Evolutionary conservation across 495 filamentous ascomycete genomes (phyloP), one percentile per base, ranked within the genome.

Genomic region (Trichoderma orchidacearum): DNA sequence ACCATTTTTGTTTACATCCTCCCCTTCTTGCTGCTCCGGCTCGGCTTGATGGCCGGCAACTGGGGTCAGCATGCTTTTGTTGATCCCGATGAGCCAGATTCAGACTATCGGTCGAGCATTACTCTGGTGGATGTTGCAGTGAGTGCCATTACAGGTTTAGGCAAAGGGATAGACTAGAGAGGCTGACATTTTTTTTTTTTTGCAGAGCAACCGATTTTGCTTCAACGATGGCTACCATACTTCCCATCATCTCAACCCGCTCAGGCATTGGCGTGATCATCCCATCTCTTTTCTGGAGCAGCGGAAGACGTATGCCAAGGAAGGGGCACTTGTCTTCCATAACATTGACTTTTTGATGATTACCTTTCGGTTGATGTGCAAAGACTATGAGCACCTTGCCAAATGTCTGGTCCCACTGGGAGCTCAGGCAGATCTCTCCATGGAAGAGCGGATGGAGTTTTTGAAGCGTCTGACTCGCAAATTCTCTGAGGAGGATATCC

Each of bases 141-240:
- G 72, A 60, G 82, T 73, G 51, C 17, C 12, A 1, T 54, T 13
- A 17, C 18, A 17, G 25, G 29, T 15, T 29, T 38, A n/a, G 15
- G 55, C 17, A 60, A n/a, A 27, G 54, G 36, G 38, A 17, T 29
- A 51, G n/a, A 21, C 23, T 30, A 25, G 30, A 56, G 28, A 48
- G n/a, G n/a, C 54, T 30, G 28, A 54, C 13, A 28, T 55, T 25
- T 34, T 17, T 52, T 12, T 38, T 17, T 59, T 12, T 15, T 21
- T 11, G 1, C 21, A 84, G 82, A 81, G 75, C 63, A 89, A 89
- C 68, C 81, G 85, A 32, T 80, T 80, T 71, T 88, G 81, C 65
- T 89, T 80, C 74, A 89, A 89, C 64, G 85, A 89, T 63, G 85
- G 85, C 58, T 89, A 87, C 68, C 85, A 89, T 63, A 87, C 85